Base-by-base conservation (phyloP, 2,329 filamentous ascomycete species). In the Lanzia echinophila region DNA sequence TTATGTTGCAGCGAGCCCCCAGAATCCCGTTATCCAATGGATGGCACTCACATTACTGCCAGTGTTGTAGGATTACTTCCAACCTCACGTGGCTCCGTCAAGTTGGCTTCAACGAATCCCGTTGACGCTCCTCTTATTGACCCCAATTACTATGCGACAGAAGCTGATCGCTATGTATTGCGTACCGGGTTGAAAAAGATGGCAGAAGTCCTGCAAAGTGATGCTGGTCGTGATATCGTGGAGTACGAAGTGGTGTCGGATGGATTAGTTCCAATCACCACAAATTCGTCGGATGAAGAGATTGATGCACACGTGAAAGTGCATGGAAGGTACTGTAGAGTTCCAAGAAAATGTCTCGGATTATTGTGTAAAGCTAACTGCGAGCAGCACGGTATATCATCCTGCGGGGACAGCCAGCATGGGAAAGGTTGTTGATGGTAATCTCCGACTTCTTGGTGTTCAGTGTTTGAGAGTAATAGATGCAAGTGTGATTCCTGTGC, bases 341-440 rank as follows among this genome's bases (percentile, higher is more conserved):
- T 20, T 41, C 17, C 17, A 8, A 28, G 20, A 19, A 41, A 41
- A 12, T 20, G 6, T 19, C n/a, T 20, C 17, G 20, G 6, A 22
- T n/a, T 19, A 19, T 41, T 13, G 6, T 61, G n/a, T n/a, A 12
- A 22, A 59, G 6, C 53, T 57, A 53, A 44, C 6, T 24, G 15
- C 24, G 2, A 3, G 54, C 47, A 51, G 60, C 57, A 42, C 58
- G 61, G 5, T 59, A 47, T 82, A 72, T 74, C 79, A 78, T 64
- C 79, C 74, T 72, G 76, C 70, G 0, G 77, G 79, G 0, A 84
- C 80, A 0, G 72, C 72, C 8, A 17, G 15, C 63, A 84, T 84
- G 79, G 81, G 79, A 0, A 72, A 67, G 53, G 61, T 63, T 33
- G 56, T 62, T n/a, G 61, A 63, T 50, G 34, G 50, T 13, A 44